Percentiles rank a stretch among this genome's conserved stretches.
These are phyloP conservation scores for Samsoniella hepiali DNA, from an alignment of 2,329 filamentous ascomycete genomes.

Conservation along the genomic window DNA sequence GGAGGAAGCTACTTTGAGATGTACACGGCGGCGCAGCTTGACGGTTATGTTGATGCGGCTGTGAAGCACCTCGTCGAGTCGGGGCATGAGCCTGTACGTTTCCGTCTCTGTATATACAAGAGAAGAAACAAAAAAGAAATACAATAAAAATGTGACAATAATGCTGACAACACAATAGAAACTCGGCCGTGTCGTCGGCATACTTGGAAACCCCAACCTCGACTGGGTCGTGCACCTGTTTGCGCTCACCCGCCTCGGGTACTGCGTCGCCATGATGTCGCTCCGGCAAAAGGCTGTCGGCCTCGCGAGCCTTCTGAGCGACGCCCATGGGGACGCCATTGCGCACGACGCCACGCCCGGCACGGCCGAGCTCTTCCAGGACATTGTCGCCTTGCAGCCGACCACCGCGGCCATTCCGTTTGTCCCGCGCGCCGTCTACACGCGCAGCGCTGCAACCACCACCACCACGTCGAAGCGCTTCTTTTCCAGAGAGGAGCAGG, in stretches of 20 bases:
- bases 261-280: conserved; percentile 42
- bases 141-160: background rate
- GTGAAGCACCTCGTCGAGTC: background rate
- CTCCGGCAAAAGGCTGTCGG: conserved; percentile 34
- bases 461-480: background rate
- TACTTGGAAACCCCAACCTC: conserved; percentile 52
- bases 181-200: conserved; percentile 33
- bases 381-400: background rate
- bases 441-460: background rate
- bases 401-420: background rate
- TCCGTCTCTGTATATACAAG: background rate
- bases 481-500: conserved; percentile 8
- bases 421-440: background rate
- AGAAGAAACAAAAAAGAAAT: background rate
- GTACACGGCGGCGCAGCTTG: conserved; percentile 11
- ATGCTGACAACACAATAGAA: background rate
- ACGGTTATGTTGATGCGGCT: background rate
- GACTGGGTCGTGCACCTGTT: conserved; percentile 53
- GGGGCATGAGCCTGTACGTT: conserved; percentile 8
- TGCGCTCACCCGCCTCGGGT: conserved; percentile 53
- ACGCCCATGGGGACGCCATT: conserved; percentile 27
- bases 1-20: background rate
- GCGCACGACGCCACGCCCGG: conserved; percentile 23
- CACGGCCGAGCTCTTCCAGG: background rate
- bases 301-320: conserved; percentile 29